Percentiles rank a stretch among this genome's conserved stretches.
These are phyloP conservation scores for Hawksworthiomyces lignivorus DNA, from an alignment of 2,329 filamentous ascomycete genomes.

Conservation along the genomic window DNA sequence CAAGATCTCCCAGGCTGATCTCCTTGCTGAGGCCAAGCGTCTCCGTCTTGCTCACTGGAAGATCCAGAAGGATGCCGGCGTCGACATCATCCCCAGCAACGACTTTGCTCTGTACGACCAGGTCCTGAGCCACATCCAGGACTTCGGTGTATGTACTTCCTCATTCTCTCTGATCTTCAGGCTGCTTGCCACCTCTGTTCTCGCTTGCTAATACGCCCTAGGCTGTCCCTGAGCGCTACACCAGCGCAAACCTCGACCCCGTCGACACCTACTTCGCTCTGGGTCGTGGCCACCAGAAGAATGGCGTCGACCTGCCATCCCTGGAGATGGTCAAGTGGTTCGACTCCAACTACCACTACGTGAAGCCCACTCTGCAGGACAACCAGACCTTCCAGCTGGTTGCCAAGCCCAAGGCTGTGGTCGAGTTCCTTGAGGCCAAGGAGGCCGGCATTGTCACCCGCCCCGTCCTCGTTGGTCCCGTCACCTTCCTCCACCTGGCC, in stretches of 20 bases:
- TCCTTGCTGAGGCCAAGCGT: constrained; percentile 91
- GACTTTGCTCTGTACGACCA: constrained; percentile 99
- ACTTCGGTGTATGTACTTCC: constrained; percentile 70
- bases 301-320: constrained; percentile 82
- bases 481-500: constrained; percentile 94
- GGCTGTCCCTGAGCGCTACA: constrained; percentile 90
- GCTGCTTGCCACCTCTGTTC: not conserved
- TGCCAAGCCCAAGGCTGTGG: constrained; percentile 84
- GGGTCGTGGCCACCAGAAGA: constrained; percentile 97
- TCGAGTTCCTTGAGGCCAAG: constrained; percentile 95
- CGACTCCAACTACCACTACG: constrained; percentile 99
- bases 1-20: constrained; percentile 86
- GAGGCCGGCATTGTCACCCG: constrained; percentile 88
- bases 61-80: constrained; percentile 97
- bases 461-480: constrained; percentile 89
- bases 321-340: constrained; percentile 99
- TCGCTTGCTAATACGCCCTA: constrained; percentile 26
- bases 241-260: constrained; percentile 75
- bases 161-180: not conserved
- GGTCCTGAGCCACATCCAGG: constrained; percentile 94
- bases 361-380: constrained; percentile 97
- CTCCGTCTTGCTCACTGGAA: constrained; percentile 97
- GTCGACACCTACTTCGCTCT: constrained; percentile 99
- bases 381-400: constrained; percentile 92
- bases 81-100: constrained; percentile 97